Conservation (phyloP, 805 yeast genomes). For the Candida insectorum region DNA sequence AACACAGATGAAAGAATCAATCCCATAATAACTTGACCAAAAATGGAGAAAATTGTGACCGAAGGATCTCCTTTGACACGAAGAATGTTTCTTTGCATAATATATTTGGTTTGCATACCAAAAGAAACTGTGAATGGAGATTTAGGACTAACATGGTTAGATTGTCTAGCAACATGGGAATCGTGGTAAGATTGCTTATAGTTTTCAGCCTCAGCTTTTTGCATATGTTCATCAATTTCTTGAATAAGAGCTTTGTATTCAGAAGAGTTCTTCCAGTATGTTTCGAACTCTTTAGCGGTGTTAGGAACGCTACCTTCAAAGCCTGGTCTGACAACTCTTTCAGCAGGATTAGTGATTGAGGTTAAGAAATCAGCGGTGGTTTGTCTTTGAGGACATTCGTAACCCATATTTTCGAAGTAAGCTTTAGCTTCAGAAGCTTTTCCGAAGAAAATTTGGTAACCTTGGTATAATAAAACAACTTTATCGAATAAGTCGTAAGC, state of each 20-base stretch:
- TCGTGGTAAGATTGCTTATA: slow-evolving; percentile 2
- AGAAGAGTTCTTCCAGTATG: slow-evolving; percentile 54
- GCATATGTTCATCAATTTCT: slow-evolving; percentile 41
- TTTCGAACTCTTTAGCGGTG: slow-evolving; percentile 54
- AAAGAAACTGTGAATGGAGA: slow-evolving; percentile 7
- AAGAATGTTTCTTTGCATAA: slow-evolving; percentile 5
- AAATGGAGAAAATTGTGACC: slow-evolving; percentile 2
- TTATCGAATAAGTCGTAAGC: slow-evolving; percentile 48
- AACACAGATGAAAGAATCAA: slow-evolving; percentile 59
- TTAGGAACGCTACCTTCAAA: slow-evolving; percentile 50
- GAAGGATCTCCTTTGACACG: slow-evolving; percentile 7
- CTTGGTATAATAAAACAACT: slow-evolving; percentile 42
- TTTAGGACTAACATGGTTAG: slow-evolving; percentile 1
- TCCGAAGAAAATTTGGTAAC: slow-evolving; percentile 46
- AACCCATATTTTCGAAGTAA: slow-evolving; percentile 59
- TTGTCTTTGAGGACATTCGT: slow-evolving; percentile 56
- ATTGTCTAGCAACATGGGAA: slow-evolving; percentile 6
- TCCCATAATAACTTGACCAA: slow-evolving; percentile 24
- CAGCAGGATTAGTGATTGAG: slow-evolving; percentile 61
- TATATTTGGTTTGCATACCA: slow-evolving; percentile 6
- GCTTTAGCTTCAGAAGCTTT: slow-evolving; percentile 38
- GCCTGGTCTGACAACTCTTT: slow-evolving; percentile 50
- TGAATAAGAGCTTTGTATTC: slow-evolving; percentile 40
- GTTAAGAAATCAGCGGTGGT: slow-evolving; percentile 67
- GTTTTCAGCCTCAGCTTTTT: slow-evolving; percentile 14